Conservation (phyloP, 1,284 basidiomycete genomes). For the Pseudozyma flocculosa region DNA sequence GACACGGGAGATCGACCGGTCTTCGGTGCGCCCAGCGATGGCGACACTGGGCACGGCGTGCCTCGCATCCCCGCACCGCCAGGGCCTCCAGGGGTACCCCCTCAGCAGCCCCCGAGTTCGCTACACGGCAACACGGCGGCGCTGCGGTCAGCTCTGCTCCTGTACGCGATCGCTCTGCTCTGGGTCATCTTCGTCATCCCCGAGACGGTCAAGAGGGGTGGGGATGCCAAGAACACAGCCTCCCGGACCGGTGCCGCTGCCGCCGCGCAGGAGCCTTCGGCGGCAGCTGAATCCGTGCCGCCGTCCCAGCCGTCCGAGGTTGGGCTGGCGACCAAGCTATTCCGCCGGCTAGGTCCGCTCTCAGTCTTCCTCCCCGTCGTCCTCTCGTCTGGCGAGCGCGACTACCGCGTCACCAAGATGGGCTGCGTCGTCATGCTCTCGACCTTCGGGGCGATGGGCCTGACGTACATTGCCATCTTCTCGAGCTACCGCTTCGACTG, state of each 20-base stretch:
- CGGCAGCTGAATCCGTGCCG: no score
- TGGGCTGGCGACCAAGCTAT: no score
- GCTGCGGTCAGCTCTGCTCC: conserved; percentile 18
- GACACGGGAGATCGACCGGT: no score
- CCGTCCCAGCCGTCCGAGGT: no score
- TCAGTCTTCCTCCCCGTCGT: conserved; percentile 26
- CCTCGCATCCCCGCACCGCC: not conserved
- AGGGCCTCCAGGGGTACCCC: conserved; percentile 5
- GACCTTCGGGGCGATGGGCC: conserved; percentile 24
- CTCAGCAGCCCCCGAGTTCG: conserved; percentile 16
- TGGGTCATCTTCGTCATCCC: conserved; percentile 22
- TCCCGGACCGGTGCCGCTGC: no score
- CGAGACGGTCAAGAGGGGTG: conserved; percentile 7
- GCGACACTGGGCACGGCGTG: not conserved
- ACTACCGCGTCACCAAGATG: conserved; percentile 29
- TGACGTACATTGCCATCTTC: conserved; percentile 27
- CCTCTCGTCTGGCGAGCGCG: conserved; percentile 15
- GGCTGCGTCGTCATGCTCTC: conserved; percentile 23
- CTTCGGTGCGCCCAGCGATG: no score
- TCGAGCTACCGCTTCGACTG: conserved; percentile 34
- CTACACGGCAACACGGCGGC: conserved; percentile 35
- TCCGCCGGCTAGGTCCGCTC: conserved; percentile 15
- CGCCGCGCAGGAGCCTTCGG: no score
- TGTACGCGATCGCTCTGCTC: conserved; percentile 21
- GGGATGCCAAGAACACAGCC: not conserved